Evolutionary conservation across 169 alveolate genomes (phyloP).

Genomic region (Perkinsus chesapeaki): DNA sequence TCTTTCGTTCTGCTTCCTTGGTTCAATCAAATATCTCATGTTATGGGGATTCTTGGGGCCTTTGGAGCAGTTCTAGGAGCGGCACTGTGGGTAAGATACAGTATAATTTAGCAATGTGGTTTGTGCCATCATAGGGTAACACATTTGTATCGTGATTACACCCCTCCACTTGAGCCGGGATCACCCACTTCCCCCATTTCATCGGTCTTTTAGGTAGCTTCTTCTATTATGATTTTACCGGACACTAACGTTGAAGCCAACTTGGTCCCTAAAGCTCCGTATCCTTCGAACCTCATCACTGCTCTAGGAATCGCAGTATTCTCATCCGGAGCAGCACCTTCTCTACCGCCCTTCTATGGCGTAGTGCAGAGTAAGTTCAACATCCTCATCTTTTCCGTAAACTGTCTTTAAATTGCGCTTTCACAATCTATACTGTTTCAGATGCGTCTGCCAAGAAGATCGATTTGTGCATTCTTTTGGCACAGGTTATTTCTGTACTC

Average conservation of each 20-base stretch:
- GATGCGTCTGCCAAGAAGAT: neutral
- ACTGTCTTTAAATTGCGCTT: too few species aligned
- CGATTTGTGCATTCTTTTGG: neutral
- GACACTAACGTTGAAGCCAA: neutral
- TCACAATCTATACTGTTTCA: too few species aligned
- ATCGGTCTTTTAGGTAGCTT: neutral
- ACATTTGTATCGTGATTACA: too few species aligned
- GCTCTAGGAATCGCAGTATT: neutral
- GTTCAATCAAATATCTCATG: neutral
- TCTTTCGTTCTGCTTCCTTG: neutral
- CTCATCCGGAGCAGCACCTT: neutral
- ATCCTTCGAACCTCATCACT: neutral
- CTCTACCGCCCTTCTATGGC: neutral
- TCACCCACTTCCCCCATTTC: too few species aligned
- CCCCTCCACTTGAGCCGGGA: too few species aligned
- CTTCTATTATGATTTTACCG: neutral
- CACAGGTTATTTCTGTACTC: neutral
- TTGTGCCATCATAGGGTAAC: too few species aligned
- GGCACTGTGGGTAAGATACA: neutral
- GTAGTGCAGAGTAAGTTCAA: neutral
- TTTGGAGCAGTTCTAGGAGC: neutral
- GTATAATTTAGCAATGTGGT: too few species aligned
- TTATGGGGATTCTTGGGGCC: neutral
- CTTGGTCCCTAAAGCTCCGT: neutral
- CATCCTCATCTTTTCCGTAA: too few species aligned